These are phyloP conservation scores for Ephemerocybe angulata DNA, from an alignment of 768 basidiomycete genomes.

Conservation along the genomic window DNA sequence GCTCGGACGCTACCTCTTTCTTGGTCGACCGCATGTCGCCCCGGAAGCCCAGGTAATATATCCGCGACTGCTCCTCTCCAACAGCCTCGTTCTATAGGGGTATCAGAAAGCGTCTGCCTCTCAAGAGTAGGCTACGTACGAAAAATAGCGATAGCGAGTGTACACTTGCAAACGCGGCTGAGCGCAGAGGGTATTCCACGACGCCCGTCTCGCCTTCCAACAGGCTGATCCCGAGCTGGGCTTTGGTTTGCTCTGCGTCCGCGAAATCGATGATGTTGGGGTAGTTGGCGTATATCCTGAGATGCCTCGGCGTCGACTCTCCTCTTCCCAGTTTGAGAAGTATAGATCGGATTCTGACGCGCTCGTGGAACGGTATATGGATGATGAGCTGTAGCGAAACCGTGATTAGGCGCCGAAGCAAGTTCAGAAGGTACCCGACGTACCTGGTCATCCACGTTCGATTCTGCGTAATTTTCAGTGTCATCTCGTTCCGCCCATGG, in stretches of 20 bases:
- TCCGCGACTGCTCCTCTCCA: conserved; percentile 59
- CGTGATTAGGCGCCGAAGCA: conserved; percentile 4
- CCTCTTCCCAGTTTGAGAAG: conserved; percentile 83
- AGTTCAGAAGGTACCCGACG: conserved; percentile 10
- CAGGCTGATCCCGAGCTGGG: conserved; percentile 68
- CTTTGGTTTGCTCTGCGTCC: conserved; percentile 64
- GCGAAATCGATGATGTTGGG: conserved; percentile 73
- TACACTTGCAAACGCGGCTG: conserved; percentile 73
- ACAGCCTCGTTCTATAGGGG: conserved; percentile 55
- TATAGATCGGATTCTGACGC: conserved; percentile 71
- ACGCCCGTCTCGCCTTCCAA: conserved; percentile 66
- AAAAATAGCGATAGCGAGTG: conserved; percentile 75
- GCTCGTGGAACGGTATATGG: conserved; percentile 77
- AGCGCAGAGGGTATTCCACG: conserved; percentile 73
- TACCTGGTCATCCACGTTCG: conserved; percentile 85
- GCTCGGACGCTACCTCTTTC: conserved; percentile 58
- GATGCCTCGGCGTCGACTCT: conserved; percentile 67
- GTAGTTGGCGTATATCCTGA: conserved; percentile 73
- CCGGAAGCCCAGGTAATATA: conserved; percentile 84
- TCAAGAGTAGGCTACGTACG: conserved; percentile 43
- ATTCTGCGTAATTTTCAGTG: conserved; percentile 61
- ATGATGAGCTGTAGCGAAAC: conserved; percentile 58
- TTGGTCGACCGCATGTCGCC: conserved; percentile 57
- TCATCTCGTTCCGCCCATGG: conserved; percentile 79
- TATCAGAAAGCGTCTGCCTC: neutral